A percentile compares a stretch with the other conserved stretches of the same genome.
Evolutionary conservation across 2,329 filamentous ascomycete genomes (phyloP).

Genomic region (Aspergillus tanneri): DNA sequence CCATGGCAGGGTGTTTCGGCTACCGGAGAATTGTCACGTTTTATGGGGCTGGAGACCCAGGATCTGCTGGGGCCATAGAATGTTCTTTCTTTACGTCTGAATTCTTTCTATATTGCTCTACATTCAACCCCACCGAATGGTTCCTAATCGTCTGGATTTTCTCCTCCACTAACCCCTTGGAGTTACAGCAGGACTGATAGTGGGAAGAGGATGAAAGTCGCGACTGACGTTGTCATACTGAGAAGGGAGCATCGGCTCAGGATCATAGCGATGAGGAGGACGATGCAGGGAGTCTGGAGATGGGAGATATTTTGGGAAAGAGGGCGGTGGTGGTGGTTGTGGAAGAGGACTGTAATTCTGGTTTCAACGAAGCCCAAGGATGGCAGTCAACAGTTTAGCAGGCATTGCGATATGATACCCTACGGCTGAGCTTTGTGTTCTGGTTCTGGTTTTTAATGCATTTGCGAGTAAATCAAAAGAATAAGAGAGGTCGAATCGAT

Average conservation of each 20-base stretch:
- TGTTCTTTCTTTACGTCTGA: constrained; percentile 10
- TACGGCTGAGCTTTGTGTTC: constrained; percentile 40
- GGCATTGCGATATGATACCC: constrained; percentile 46
- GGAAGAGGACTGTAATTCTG: not conserved
- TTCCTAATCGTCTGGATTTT: not conserved
- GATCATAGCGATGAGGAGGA: not conserved
- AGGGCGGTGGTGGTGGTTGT: constrained; percentile 3
- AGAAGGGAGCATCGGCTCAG: not conserved
- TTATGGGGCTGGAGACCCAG: constrained; percentile 13
- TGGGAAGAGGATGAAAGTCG: not conserved
- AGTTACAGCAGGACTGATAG: not conserved
- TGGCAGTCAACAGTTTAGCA: constrained; percentile 41
- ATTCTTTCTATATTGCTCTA: constrained; percentile 10
- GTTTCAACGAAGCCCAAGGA: constrained; percentile 23
- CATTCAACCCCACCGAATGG: not conserved
- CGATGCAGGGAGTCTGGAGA: not conserved
- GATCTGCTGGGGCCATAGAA: constrained; percentile 16
- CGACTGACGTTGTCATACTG: not conserved
- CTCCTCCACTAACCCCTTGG: not conserved
- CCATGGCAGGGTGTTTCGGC: constrained; percentile 22
- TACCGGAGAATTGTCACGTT: constrained; percentile 19
- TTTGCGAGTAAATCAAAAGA: constrained; percentile 15
- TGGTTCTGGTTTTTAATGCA: constrained; percentile 23
- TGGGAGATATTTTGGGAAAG: not conserved
- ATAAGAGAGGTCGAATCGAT: not conserved